Percentiles rank a stretch among this genome's conserved stretches.
Conservation (phyloP, 352 stramenopile genomes). For the Thraustochytrium sp. region DNA sequence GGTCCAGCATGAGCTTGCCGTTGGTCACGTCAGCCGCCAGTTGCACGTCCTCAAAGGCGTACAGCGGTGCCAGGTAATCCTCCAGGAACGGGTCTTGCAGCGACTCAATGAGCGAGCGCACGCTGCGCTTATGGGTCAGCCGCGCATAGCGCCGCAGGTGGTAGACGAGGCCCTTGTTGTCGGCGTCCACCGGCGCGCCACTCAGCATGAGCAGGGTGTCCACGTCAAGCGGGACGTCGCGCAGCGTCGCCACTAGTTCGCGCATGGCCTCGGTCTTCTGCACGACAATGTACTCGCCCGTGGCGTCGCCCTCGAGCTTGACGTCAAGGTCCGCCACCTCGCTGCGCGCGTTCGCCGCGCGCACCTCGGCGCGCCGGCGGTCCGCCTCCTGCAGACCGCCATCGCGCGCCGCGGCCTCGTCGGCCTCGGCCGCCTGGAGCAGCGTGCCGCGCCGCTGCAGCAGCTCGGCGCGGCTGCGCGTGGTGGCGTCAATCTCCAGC, state of each 20-base stretch:
- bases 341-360: background rate
- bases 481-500: background rate
- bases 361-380: background rate
- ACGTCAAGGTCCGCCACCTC: constrained; percentile 67
- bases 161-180: constrained; percentile 63
- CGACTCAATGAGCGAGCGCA: constrained; percentile 67
- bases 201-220: constrained; percentile 76
- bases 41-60: constrained; percentile 55
- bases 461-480: background rate
- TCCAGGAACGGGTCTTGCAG: background rate
- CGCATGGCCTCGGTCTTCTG: constrained; percentile 41
- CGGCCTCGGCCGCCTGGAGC: background rate
- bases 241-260: constrained; percentile 60
- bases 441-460: background rate
- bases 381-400: background rate
- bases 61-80: background rate
- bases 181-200: constrained; percentile 73
- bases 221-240: constrained; percentile 64
- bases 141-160: constrained; percentile 76
- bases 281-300: constrained; percentile 60
- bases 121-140: constrained; percentile 58
- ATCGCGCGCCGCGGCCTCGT: background rate
- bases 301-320: background rate
- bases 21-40: constrained; percentile 56
- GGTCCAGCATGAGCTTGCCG: constrained; percentile 6